Base-by-base conservation (phyloP, 306 rosid species). In the Cicer bijugum region DNA sequence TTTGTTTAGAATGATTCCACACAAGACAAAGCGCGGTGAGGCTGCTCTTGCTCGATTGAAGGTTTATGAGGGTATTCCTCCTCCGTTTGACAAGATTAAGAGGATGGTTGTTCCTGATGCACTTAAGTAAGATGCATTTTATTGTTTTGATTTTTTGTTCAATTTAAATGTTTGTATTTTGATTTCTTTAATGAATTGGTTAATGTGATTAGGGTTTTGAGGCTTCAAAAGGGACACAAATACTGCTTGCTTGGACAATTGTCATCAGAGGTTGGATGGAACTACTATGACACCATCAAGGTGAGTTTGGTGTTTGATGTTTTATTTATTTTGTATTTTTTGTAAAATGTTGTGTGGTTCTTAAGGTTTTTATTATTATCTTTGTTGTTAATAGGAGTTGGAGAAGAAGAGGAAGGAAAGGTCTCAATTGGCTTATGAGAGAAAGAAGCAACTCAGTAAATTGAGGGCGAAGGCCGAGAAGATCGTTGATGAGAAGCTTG, bases 381-480 rank as follows among this genome's bases (percentile, higher is more conserved):
- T 19, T 23, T 23, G 33, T 28, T 19, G 71, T 42, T 11, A 6
- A 6, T 12, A 65, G 71, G 71, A 19, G 53, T 1, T 65, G 71
- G 71, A 65, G 37, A 44, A 65, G 53, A 65, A 65, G 71, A 65
- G 71, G 37, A 65, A 65, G 71, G 71, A 65, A 3, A 47, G 37
- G 2, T 38, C 71, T 5, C 53, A 44, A 2, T 17, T 65, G 53
- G 11, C 9, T 16, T 65, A 19, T 7, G 71, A 65, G 71, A 65
- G 46, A 23, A 65, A 65, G 71, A 65, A 65, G 39, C 55, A 42
- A 2, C 71, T 65, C 55, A 19, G 1, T 23, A 65, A 65, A 11
- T 65, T 65, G 55, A 65, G 71, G 17, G 16, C 15, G 7, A 65
- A 65, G 11, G 71, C 71, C 0, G 71, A 65, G 8, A 65, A 65